Percentiles rank a stretch among this genome's conserved stretches.
Conservation (phyloP, 176 grass and related monocot genomes). For the Paspalum notatum region DNA sequence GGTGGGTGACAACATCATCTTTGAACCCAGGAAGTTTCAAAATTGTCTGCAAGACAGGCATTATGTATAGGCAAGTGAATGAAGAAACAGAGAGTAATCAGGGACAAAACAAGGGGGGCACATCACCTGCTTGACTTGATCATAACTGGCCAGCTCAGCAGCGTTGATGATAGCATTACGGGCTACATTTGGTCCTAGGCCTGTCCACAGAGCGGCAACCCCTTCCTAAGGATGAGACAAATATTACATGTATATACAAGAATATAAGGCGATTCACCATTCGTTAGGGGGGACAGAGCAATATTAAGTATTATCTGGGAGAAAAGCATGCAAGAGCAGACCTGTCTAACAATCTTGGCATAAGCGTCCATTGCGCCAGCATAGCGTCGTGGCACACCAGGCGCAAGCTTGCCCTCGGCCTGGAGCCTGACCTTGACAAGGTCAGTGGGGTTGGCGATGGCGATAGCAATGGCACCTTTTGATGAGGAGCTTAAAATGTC, state of each 20-base stretch:
- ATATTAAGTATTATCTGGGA: neutral
- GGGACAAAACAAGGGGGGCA: neutral
- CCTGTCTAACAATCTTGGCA: slow-evolving; percentile 74
- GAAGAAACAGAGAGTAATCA: neutral
- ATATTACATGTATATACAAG: neutral
- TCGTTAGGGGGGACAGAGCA: neutral
- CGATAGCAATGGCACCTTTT: slow-evolving; percentile 86
- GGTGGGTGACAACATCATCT: slow-evolving; percentile 86
- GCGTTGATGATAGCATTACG: slow-evolving; percentile 92
- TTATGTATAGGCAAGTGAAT: slow-evolving; percentile 4
- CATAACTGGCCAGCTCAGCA: slow-evolving; percentile 96
- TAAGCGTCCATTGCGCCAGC: slow-evolving; percentile 82
- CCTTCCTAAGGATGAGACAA: slow-evolving; percentile 62
- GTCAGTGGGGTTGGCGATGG: slow-evolving; percentile 90
- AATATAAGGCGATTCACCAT: neutral
- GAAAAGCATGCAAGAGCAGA: neutral
- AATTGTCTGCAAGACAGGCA: slow-evolving; percentile 63
- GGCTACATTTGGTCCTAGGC: slow-evolving; percentile 78
- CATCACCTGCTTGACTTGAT: slow-evolving; percentile 89
- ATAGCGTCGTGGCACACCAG: slow-evolving; percentile 75
- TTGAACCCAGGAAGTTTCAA: slow-evolving; percentile 92
- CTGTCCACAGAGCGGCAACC: slow-evolving; percentile 70
- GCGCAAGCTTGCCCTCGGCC: slow-evolving; percentile 80
- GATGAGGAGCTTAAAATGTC: neutral
- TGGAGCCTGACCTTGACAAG: slow-evolving; percentile 94